Percentiles rank a stretch among this genome's conserved stretches.
Conservation (phyloP, 106 monocot genomes). For the Allium fistulosum region DNA sequence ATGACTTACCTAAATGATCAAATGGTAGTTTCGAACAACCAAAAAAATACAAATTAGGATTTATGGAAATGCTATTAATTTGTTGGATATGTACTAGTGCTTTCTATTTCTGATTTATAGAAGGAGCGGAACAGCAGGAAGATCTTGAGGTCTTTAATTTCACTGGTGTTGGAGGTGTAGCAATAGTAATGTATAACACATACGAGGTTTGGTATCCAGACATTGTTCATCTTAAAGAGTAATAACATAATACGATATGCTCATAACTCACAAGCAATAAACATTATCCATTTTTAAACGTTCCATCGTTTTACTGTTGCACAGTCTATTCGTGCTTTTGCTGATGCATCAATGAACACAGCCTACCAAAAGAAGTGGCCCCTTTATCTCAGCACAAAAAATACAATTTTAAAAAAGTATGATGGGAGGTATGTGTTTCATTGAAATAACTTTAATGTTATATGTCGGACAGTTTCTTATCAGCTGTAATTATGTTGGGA, state of each 20-base stretch:
- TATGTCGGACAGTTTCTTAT: not conserved
- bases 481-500: too few relatives aligned
- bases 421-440: constrained; percentile 62
- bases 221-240: not conserved
- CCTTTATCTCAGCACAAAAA: constrained; percentile 95
- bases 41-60: too few relatives aligned
- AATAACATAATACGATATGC: too few relatives aligned
- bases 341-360: constrained; percentile 83
- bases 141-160: constrained; percentile 87
- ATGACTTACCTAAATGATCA: too few relatives aligned
- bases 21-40: too few relatives aligned
- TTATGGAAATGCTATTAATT: too few relatives aligned
- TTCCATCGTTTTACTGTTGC: constrained; percentile 3
- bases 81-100: not conserved
- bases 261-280: too few relatives aligned
- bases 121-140: constrained; percentile 67
- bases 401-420: constrained; percentile 97
- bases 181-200: constrained; percentile 90
- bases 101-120: constrained; percentile 24
- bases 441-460: not conserved
- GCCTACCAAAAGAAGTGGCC: constrained; percentile 97
- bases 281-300: too few relatives aligned
- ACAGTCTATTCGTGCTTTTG: constrained; percentile 88
- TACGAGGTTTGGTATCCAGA: constrained; percentile 58
- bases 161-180: constrained; percentile 84